Base-by-base conservation (phyloP, 768 basidiomycete species). In the Galerina sulciceps region DNA sequence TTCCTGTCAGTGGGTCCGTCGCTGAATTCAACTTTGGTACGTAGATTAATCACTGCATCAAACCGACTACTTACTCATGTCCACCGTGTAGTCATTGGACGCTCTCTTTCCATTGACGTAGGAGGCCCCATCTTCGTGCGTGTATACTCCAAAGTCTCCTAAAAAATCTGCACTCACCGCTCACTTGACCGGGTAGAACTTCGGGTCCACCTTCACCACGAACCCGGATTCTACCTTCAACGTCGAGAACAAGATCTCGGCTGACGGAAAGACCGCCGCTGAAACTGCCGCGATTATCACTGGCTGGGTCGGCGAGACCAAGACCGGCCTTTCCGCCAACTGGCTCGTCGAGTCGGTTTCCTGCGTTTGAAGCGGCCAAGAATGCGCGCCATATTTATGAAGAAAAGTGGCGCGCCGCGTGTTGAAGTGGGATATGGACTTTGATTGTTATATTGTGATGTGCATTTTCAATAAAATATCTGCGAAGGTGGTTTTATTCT, bases 151-250 rank as follows among this genome's bases (percentile, higher is more conserved):
- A 31, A 31, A 31, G 8, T 31, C 2, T 31, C 26, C 5, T 8
- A 31, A 31, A 35, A 51, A 22, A n/a, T n/a, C 14, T 37, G 9
- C 34, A 22, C 10, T 13, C 18, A 3, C 1, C 3, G 9, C 45
- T 23, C 6, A 15, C 4, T 6, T 10, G 26, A 48, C 35, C 26
- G 9, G 15, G 15, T 38, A 38, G 44, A 56, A 34, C 17, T 14
- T 35, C 6, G 20, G 10, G 17, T 26, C 34, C 26, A 42, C 38
- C 23, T 51, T 42, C n/a, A 51, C 41, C 6, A 38, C 15, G 4
- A 57, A 51, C 15, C n/a, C n/a, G 4, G 56, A 51, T n/a, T 40
- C 18, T 20, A 50, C 49, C 38, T 57, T 57, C 49, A 44, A 57
- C 34, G 49, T 57, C 20, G 17, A 23, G 10, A 34, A 51, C 23